A percentile compares a stretch with the other conserved stretches of the same genome.
These are phyloP conservation scores for Phytophthora ohioensis DNA, from an alignment of 352 stramenopile genomes.

Conservation along the genomic window DNA sequence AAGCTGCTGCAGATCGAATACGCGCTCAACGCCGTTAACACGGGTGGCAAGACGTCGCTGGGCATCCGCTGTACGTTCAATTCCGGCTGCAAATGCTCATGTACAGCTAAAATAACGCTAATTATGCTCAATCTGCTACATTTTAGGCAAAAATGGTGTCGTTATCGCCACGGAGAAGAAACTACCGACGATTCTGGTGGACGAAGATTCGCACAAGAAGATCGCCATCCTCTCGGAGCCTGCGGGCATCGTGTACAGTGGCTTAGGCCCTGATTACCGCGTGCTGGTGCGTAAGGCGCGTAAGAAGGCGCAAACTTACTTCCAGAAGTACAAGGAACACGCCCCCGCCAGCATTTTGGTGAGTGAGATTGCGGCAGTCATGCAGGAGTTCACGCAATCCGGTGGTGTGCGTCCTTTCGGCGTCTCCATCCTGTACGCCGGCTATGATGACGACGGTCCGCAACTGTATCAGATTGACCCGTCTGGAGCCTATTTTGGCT, in stretches of 20 bases:
- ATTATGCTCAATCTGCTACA: background rate
- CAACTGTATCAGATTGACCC: conserved; percentile 99
- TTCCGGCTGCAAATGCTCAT: background rate
- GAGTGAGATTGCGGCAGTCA: conserved; percentile 96
- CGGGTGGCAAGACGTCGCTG: conserved; percentile 97
- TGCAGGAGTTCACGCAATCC: conserved; percentile 99
- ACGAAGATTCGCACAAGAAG: conserved; percentile 96
- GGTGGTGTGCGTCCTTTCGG: conserved; percentile 99
- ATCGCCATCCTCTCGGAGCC: conserved; percentile 94
- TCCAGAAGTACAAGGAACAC: conserved; percentile 95
- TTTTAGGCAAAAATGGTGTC: conserved; percentile 97
- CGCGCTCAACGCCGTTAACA: conserved; percentile 98
- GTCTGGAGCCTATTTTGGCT: conserved; percentile 98
- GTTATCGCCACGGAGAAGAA: conserved; percentile 99
- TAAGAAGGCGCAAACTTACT: conserved; percentile 97
- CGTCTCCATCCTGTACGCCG: conserved; percentile 98
- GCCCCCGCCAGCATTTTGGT: conserved; percentile 97
- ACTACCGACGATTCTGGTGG: conserved; percentile 95
- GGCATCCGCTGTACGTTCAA: conserved; percentile 95
- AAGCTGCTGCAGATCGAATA: conserved; percentile 99
- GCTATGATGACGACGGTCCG: conserved; percentile 97
- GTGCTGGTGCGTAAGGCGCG: conserved; percentile 97
- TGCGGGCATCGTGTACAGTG: conserved; percentile 97
- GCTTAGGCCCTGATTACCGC: conserved; percentile 98
- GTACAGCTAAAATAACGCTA: background rate